Base-by-base conservation (phyloP, 345 rosid species). In the Nasturtium officinale region DNA sequence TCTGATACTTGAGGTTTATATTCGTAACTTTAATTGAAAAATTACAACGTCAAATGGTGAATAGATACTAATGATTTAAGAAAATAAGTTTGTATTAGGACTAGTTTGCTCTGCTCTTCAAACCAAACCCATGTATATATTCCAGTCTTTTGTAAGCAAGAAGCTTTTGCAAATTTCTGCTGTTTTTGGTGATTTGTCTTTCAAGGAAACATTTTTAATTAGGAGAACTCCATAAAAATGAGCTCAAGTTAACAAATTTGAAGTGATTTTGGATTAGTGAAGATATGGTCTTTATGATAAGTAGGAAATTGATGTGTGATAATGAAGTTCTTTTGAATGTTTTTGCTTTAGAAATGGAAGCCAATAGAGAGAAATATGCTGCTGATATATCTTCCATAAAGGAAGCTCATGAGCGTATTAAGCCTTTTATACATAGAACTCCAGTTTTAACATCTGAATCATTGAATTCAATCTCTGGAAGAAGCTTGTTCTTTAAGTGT, bases 361-460 rank as follows among this genome's bases (percentile, higher is more conserved):
- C 67, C 77, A 69, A 63, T 57, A 72, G 42, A 35, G 55, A 65
- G 21, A 81, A 83, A 60, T 93, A 93, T 74, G 97, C 92, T 63
- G 96, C 96, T 73, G 90, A 89, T 82, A 75, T 90, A 53, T 82
- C 89, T 62, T 84, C 94, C 43, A 86, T 90, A 67, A 79, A 82
- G 67, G 90, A 87, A 83, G 97, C 96, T 9, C 87, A 80, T 15
- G 67, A 35, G 18, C 89, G 90, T 71, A 90, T 90, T 67, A 73
- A 66, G 45, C 56, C 90, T 0, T 89, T 82, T 80, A 73, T 89
- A 58, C 87, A 87, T 59, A 89, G 45, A 82, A 89, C 96, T 59
- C 94, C 96, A 5, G 89, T 93, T 23, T 72, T 93, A 52, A 76
- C 90, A 60, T 90, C 96, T 1, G 93, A 83, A 52, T 73, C 94